These are phyloP conservation scores for Fraxinus ornus DNA, from an alignment of 305 asterid species.

Conservation along the genomic window DNA sequence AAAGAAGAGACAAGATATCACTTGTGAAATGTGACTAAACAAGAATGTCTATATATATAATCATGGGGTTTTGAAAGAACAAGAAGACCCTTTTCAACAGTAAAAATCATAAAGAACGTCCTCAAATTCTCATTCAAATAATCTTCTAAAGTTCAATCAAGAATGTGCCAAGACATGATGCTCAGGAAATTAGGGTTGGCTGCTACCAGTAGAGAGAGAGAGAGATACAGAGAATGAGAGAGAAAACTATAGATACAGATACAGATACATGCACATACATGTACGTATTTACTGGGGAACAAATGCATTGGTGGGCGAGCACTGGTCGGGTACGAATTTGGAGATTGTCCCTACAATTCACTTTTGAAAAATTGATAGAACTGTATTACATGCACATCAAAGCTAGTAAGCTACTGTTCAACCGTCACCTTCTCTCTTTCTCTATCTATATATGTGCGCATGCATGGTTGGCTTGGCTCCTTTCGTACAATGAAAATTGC, in stretches of 20 bases:
- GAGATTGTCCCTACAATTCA: background rate
- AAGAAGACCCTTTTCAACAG: constrained; percentile 24
- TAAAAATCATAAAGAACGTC: background rate
- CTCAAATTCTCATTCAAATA: constrained; percentile 3
- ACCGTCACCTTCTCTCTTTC: background rate
- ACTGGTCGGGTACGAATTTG: constrained; percentile 46
- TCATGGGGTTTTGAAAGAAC: background rate
- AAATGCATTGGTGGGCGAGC: constrained; percentile 61
- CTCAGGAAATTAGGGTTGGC: constrained; percentile 68
- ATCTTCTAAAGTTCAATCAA: background rate
- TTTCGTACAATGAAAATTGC: background rate
- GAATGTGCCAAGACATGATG: constrained; percentile 48
- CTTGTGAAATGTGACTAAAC: constrained; percentile 30
- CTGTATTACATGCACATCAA: constrained; percentile 14
- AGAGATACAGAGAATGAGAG: constrained; percentile 2
- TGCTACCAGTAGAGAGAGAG: constrained; percentile 19
- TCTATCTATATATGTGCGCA: background rate
- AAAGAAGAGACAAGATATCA: constrained; percentile 57
- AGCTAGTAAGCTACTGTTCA: background rate
- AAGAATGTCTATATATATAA: constrained; percentile 31
- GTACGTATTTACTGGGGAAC: constrained; percentile 32
- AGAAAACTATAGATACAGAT: background rate
- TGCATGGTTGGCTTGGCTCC: background rate
- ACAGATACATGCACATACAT: background rate
- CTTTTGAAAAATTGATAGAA: constrained; percentile 6